phyloP scores from a whole-genome alignment of 176 grass and related monocot genomes.

The Lolium multiflorum region DNA sequence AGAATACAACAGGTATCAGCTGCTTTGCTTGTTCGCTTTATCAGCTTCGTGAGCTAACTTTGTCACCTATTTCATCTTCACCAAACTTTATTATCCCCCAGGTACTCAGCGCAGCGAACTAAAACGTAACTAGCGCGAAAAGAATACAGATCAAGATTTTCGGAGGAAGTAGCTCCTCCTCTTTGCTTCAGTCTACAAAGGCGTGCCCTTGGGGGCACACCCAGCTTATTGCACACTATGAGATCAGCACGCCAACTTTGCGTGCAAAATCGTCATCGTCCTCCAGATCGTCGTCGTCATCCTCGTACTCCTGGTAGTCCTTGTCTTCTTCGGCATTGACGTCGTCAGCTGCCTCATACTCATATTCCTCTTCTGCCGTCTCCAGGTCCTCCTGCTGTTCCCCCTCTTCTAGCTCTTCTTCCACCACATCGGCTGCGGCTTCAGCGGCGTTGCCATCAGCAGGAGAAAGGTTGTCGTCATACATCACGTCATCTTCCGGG shows the following conservation, averaged over 20 bases:
- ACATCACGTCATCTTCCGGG: constrained; percentile 46
- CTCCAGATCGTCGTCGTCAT: constrained; percentile 54
- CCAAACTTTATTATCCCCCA: constrained; percentile 17
- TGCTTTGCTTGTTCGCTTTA: not conserved
- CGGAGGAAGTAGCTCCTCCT: constrained; percentile 14
- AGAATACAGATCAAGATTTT: constrained; percentile 34
- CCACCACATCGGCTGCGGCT: not conserved
- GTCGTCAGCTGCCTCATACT: constrained; percentile 46
- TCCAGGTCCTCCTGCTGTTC: constrained; percentile 31
- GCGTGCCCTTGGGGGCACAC: not conserved
- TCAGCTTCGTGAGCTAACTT: not conserved
- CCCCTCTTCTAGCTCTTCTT: constrained; percentile 47
- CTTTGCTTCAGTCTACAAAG: constrained; percentile 11
- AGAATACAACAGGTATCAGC: constrained; percentile 17
- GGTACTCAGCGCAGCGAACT: constrained; percentile 26
- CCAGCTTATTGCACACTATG: constrained; percentile 27
- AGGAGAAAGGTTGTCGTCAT: constrained; percentile 25
- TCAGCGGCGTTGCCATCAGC: constrained; percentile 10
- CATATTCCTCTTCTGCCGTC: constrained; percentile 41
- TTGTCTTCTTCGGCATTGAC: constrained; percentile 42
- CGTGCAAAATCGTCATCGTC: constrained; percentile 61
- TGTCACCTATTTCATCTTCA: constrained; percentile 33
- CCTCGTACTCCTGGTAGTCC: constrained; percentile 54
- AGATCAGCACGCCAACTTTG: constrained; percentile 58
- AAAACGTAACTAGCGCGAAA: constrained; percentile 46